Conservation (phyloP, 768 basidiomycete genomes). For the Mycena sanguinolenta region DNA sequence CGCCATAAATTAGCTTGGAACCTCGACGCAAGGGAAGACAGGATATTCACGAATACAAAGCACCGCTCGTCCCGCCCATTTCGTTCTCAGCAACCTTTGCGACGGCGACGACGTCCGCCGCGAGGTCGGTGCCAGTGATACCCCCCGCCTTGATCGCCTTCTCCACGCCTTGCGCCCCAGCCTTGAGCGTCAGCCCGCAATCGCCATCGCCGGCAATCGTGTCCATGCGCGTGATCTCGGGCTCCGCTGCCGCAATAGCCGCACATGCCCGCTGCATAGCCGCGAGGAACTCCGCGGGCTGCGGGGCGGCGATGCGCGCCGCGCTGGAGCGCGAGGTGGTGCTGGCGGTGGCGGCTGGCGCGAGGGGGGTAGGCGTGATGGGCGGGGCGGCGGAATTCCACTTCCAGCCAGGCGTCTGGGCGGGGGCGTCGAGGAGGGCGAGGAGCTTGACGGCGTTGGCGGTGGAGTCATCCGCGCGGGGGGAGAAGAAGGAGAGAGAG, state of each 20-base stretch:
- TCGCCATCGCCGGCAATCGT: constrained; percentile 92
- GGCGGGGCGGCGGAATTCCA: constrained; percentile 72
- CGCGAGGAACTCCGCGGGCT: constrained; percentile 64
- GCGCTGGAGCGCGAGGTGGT: constrained; percentile 24
- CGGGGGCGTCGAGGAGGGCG: constrained; percentile 76
- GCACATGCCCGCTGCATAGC: constrained; percentile 72
- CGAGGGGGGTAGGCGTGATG: constrained; percentile 36
- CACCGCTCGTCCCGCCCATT: constrained; percentile 95
- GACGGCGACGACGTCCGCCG: constrained; percentile 74
- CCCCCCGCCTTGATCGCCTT: constrained; percentile 65
- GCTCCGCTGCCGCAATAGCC: constrained; percentile 81
- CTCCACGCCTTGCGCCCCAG: constrained; percentile 82
- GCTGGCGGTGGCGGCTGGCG: constrained; percentile 29
- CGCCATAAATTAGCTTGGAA: constrained; percentile 1
- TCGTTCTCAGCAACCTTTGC: constrained; percentile 82
- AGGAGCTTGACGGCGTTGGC: constrained; percentile 61
- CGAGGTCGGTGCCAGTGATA: constrained; percentile 74
- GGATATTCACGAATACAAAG: constrained; percentile 84
- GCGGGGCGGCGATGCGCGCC: constrained; percentile 44
- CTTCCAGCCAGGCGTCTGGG: constrained; percentile 87
- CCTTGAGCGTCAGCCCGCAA: constrained; percentile 68
- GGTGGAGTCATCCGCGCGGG: constrained; percentile 54
- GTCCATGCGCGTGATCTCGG: constrained; percentile 93
- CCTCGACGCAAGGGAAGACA: not conserved
- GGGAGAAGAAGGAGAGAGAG: constrained; percentile 85